Evolutionary conservation across 345 rosid species (phyloP), one percentile per base, ranked within the genome.

Genomic region (Camelina hispida): DNA sequence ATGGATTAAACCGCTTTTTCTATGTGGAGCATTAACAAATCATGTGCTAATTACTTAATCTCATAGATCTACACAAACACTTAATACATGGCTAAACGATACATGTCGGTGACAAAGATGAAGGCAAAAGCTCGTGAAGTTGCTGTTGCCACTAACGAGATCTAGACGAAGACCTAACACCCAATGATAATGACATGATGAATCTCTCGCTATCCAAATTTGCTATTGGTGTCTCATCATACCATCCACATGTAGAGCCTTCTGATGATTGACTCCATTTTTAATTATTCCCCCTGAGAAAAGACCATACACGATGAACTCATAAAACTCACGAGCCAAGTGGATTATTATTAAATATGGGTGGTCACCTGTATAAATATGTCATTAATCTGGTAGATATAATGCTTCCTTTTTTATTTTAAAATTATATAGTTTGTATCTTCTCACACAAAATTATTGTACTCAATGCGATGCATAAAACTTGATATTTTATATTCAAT

Each of bases 81-180:
- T 11, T 12, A 22, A 20, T 23, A 22, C 43, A 16, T 66, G 2
- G 3, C 42, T 75, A 50, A 67, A 11, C 28, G 37, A 59, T 62
- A 9, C 5, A 56, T 64, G 79, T 60, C 79, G 79, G 79, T 75
- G 79, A 67, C 55, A 68, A 56, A 37, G 54, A 67, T 51, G 73
- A 68, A 75, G 73, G 79, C 79, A 60, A 68, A 59, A 42, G 73
- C 73, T 75, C 56, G 79, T 68, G 73, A 40, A 16, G 62, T 68
- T 75, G 73, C 37, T 68, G 62, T 59, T 75, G 62, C 15, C 54
- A 67, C 62, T 4, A 50, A 67, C 43, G 68, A 75, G 61, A 63
- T 51, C 20, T 75, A 2, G 43, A 59, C 43, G 55, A 75, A 59
- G 73, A 75, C 73, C 79, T 68, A 75, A 75, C 73, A 60, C 38